Conservation (phyloP, 352 stramenopile genomes). For the Pythium graminicola region DNA sequence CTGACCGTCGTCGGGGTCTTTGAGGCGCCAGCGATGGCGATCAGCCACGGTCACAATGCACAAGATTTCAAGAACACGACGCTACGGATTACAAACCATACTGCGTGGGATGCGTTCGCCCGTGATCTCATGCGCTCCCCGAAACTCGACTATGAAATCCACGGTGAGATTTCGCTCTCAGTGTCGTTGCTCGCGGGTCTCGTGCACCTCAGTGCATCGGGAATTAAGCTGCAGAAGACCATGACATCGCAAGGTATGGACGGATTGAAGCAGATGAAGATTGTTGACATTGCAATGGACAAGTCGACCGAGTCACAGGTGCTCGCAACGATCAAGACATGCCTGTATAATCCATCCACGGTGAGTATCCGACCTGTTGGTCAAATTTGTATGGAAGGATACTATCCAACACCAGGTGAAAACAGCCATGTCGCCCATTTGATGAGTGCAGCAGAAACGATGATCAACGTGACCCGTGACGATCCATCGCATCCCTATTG, state of each 20-base stretch:
- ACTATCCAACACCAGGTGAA: slow-evolving; percentile 37
- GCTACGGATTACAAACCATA: slow-evolving; percentile 47
- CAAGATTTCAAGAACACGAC: slow-evolving; percentile 42
- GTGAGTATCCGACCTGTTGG: slow-evolving; percentile 63
- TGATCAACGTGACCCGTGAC: slow-evolving; percentile 35
- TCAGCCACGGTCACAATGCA: slow-evolving; percentile 44
- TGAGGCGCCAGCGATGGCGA: slow-evolving; percentile 36
- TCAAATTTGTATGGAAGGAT: slow-evolving; percentile 49
- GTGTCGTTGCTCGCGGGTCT: slow-evolving; percentile 47
- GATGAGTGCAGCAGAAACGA: slow-evolving; percentile 29
- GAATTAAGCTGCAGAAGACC: slow-evolving; percentile 43
- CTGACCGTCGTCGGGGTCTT: slow-evolving; percentile 40
- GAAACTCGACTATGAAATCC: slow-evolving; percentile 45
- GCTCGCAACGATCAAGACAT: slow-evolving; percentile 69
- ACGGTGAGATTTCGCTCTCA: slow-evolving; percentile 37
- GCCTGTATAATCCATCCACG: slow-evolving; percentile 72
- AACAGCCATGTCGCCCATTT: slow-evolving; percentile 53
- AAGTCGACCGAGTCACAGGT: slow-evolving; percentile 53
- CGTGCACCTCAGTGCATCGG: slow-evolving; percentile 39
- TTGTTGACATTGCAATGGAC: slow-evolving; percentile 51
- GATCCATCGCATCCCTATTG: slow-evolving; percentile 58
- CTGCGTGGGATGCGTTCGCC: slow-evolving; percentile 60
- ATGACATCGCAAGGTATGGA: slow-evolving; percentile 59
- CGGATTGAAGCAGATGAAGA: slow-evolving; percentile 56
- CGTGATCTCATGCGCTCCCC: slow-evolving; percentile 49